Conservation (phyloP, 1,284 basidiomycete species). For the Tilletia horrida region DNA sequence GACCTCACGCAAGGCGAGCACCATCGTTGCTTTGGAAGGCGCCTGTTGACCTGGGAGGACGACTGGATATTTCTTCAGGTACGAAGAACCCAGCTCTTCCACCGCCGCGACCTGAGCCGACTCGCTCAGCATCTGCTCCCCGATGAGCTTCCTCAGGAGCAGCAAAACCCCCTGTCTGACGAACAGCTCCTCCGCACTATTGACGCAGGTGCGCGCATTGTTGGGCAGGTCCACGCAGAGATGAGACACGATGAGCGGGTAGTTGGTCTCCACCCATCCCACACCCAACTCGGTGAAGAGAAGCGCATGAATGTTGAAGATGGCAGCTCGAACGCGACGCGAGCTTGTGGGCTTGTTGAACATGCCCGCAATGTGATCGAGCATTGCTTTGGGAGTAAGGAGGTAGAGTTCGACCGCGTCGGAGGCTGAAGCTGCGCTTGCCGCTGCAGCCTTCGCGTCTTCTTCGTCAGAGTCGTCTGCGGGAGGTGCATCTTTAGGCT, state of each 20-base stretch:
- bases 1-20: constrained; percentile 76
- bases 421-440: constrained; percentile 58
- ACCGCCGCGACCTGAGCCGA: constrained; percentile 91
- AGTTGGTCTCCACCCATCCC: constrained; percentile 77
- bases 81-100: constrained; percentile 74
- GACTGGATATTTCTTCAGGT: constrained; percentile 85
- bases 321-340: constrained; percentile 74
- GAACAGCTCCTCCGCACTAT: constrained; percentile 65
- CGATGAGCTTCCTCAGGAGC: constrained; percentile 79
- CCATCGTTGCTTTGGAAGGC: constrained; percentile 69
- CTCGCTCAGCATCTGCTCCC: constrained; percentile 73
- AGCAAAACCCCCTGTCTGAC: constrained; percentile 72
- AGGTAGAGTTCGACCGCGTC: constrained; percentile 70
- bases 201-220: constrained; percentile 33
- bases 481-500: constrained; percentile 57
- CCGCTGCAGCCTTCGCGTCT: constrained; percentile 63
- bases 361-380: constrained; percentile 70
- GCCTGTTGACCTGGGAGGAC: constrained; percentile 79
- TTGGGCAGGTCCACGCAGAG: constrained; percentile 67
- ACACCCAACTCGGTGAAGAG: constrained; percentile 73
- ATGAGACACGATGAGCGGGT: constrained; percentile 73
- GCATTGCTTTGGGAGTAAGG: constrained; percentile 74
- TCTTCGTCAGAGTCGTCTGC: constrained; percentile 63
- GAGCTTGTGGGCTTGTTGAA: constrained; percentile 69
- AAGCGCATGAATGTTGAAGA: constrained; percentile 84